These are phyloP conservation scores for Zoysia pacifica DNA, from an alignment of 176 grass and related monocot genomes.

Conservation along the genomic window DNA sequence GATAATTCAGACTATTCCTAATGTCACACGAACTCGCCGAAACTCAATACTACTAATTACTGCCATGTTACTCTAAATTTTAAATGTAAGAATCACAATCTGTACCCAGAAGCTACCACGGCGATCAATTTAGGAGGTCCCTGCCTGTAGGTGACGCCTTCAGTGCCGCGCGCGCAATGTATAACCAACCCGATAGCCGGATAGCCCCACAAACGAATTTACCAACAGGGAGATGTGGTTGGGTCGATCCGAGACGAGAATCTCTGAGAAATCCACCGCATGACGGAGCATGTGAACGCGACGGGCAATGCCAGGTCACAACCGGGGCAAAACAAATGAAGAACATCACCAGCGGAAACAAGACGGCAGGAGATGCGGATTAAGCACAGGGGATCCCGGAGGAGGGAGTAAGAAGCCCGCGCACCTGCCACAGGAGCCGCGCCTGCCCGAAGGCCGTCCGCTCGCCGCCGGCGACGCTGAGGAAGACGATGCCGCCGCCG, in stretches of 20 bases:
- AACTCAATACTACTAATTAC: too few relatives aligned
- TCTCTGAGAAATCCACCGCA: background rate
- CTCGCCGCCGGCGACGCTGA: slow-evolving; percentile 72
- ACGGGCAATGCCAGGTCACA: background rate
- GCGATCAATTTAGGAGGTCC: too few relatives aligned
- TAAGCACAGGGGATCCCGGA: background rate
- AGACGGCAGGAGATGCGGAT: background rate
- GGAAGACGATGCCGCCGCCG: slow-evolving; percentile 51
- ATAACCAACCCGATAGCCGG: too few relatives aligned
- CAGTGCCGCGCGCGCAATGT: too few relatives aligned
- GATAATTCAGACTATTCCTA: background rate
- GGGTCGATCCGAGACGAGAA: background rate
- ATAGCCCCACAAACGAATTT: too few relatives aligned
- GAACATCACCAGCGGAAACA: background rate
- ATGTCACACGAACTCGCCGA: background rate
- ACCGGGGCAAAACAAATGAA: background rate
- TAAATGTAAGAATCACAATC: too few relatives aligned
- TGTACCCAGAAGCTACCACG: too few relatives aligned
- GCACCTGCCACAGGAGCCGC: slow-evolving; percentile 57
- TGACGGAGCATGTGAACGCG: background rate
- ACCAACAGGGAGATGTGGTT: background rate
- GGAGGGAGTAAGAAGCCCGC: background rate
- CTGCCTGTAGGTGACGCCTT: too few relatives aligned
- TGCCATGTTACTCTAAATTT: background rate
- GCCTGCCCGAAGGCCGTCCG: slow-evolving; percentile 45